phyloP scores from a whole-genome alignment of 306 rosid genomes.

The Rosa persica region DNA sequence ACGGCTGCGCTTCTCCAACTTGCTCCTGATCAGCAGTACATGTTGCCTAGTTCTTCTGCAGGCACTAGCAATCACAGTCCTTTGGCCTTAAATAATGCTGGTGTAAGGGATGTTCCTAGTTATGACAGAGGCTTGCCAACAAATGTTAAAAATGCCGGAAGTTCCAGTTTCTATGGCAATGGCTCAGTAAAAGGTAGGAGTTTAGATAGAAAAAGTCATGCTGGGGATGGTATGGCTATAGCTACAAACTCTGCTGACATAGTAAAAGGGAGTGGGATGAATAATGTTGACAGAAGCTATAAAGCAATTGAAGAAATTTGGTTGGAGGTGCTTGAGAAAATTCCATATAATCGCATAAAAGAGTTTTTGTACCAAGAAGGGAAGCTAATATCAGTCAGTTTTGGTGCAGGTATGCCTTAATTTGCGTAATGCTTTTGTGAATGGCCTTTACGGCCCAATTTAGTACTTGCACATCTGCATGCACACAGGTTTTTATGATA shows the following conservation, averaged over 20 bases:
- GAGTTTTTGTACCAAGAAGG: constrained; percentile 84
- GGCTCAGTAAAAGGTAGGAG: constrained; percentile 40
- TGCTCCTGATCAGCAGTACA: constrained; percentile 95
- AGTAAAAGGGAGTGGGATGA: constrained; percentile 46
- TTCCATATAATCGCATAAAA: constrained; percentile 60
- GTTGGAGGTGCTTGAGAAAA: constrained; percentile 81
- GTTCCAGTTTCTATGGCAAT: constrained; percentile 38
- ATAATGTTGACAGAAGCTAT: constrained; percentile 40
- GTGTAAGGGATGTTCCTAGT: constrained; percentile 40
- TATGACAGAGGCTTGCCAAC: constrained; percentile 50
- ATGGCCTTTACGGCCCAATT: not conserved
- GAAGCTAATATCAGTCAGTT: constrained; percentile 75
- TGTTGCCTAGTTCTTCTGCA: constrained; percentile 85
- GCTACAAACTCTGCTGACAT: constrained; percentile 34
- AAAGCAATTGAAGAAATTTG: constrained; percentile 79
- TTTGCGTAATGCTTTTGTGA: constrained; percentile 9
- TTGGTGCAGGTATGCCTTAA: constrained; percentile 71
- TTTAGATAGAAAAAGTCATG: constrained; percentile 54
- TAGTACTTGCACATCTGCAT: not conserved
- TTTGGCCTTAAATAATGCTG: constrained; percentile 44
- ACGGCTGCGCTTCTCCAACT: constrained; percentile 98
- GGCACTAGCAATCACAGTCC: constrained; percentile 89
- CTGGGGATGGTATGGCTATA: constrained; percentile 39
- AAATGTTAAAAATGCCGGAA: constrained; percentile 56
- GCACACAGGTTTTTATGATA: not conserved